These are phyloP conservation scores for Claviceps spartinae DNA, from an alignment of 2,329 filamentous ascomycete genomes.

Conservation along the genomic window DNA sequence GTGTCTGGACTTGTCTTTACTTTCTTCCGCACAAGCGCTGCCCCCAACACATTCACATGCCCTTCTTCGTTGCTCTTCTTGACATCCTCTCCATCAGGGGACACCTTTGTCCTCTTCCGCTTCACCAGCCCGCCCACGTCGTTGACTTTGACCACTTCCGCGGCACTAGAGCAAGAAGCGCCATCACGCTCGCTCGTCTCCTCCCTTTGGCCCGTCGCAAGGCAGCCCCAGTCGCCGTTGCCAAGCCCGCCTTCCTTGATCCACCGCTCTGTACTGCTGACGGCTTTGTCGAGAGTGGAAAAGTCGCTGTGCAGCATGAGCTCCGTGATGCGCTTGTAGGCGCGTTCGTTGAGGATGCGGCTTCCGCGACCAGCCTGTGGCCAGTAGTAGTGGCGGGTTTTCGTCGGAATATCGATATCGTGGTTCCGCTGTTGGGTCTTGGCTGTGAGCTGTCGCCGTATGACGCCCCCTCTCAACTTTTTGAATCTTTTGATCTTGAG, in stretches of 20 bases:
- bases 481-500: slow-evolving; percentile 26
- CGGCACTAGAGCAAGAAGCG: slow-evolving; percentile 2
- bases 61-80: slow-evolving; percentile 10
- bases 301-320: slow-evolving; percentile 64
- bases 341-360: slow-evolving; percentile 46
- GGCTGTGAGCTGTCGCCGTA: slow-evolving; percentile 48
- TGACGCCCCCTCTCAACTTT: slow-evolving; percentile 44
- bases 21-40: slow-evolving; percentile 43
- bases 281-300: slow-evolving; percentile 46
- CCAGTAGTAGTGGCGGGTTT: slow-evolving; percentile 54
- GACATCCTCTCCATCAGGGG: slow-evolving; percentile 39
- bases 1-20: slow-evolving; percentile 24
- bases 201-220: slow-evolving; percentile 31
- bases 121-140: slow-evolving; percentile 36
- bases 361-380: slow-evolving; percentile 46
- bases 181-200: not conserved
- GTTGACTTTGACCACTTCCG: slow-evolving; percentile 24
- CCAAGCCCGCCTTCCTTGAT: slow-evolving; percentile 49
- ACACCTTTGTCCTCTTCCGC: slow-evolving; percentile 26
- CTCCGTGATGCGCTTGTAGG: slow-evolving; percentile 56
- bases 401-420: slow-evolving; percentile 33
- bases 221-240: slow-evolving; percentile 35
- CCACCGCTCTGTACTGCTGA: slow-evolving; percentile 56
- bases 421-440: slow-evolving; percentile 44
- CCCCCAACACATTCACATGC: slow-evolving; percentile 41